Conservation (phyloP, 1,139 yeast species). For the Pichia sp. region DNA sequence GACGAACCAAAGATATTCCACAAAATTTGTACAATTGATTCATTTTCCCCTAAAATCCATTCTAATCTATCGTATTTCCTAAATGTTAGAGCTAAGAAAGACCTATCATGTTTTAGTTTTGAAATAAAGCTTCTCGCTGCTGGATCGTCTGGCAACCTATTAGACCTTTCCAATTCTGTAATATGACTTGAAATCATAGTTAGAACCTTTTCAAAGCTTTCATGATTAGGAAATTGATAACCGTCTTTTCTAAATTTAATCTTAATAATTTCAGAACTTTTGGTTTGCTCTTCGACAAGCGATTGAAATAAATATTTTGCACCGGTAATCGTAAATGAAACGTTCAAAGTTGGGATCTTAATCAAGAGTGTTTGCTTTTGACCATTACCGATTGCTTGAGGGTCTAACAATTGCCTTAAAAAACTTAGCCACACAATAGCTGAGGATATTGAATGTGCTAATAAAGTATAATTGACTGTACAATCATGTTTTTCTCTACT, state of each 20-base stretch:
- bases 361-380: conserved; percentile 30
- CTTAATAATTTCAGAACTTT: background rate
- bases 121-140: conserved; percentile 24
- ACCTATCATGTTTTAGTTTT: conserved; percentile 22
- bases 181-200: conserved; percentile 13
- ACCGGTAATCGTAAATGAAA: conserved; percentile 38
- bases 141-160: conserved; percentile 10
- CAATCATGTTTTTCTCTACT: conserved; percentile 30
- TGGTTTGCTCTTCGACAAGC: background rate
- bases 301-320: conserved; percentile 11
- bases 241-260: conserved; percentile 30
- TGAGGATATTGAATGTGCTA: conserved; percentile 45
- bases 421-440: conserved; percentile 62
- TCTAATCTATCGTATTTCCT: conserved; percentile 68
- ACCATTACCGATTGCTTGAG: background rate
- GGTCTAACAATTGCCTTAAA: conserved; percentile 40
- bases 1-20: conserved; percentile 37
- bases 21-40: conserved; percentile 40
- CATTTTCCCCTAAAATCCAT: conserved; percentile 58
- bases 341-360: conserved; percentile 47
- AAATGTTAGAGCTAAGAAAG: conserved; percentile 43
- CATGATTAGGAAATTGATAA: conserved; percentile 33
- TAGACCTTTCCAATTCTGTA: conserved; percentile 1
- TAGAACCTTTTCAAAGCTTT: conserved; percentile 35
- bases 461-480: conserved; percentile 43